Base-by-base conservation (phyloP, 2,329 filamentous ascomycete genomes). In the Balansia obtecta region DNA sequence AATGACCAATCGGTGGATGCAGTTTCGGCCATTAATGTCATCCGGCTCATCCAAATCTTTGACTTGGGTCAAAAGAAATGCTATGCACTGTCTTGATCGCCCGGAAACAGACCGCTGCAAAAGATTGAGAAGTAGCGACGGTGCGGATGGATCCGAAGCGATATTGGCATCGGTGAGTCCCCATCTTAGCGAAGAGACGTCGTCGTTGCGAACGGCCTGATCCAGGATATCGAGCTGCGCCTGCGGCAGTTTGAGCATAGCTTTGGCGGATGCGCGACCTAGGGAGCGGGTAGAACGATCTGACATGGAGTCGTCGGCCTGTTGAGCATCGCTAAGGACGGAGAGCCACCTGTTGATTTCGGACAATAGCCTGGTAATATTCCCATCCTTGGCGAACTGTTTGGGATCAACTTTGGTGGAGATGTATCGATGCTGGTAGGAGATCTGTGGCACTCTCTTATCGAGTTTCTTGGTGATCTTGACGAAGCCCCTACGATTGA, bases 401-500 rank as follows among this genome's bases (percentile, higher is more conserved):
- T 83, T 84, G 2, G 87, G 83, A 57, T 95, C 88, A 51, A 98
- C 91, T 70, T 94, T 95, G 45, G 88, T 88, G 40, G 86, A 82
- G 53, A 98, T 76, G 62, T 97, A 98, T 52, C 83, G 80, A 63
- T 87, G 83, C 70, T 96, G 90, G 0, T 87, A 84, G 47, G 83
- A 78, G 3, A 82, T 80, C 44, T 80, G 77, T 1, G 85, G 77
- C 2, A 96, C 80, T 70, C 95, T 96, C 71, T 98, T 98, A 69
- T 98, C 93, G 44, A 96, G 73, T 69, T 98, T 98, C 73, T 98
- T 98, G 48, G 93, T 95, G 66, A 98, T 98, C 71, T 98, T 98
- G 65, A 94, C 81, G 62, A 98, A 98, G 2, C 93, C 93, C 56
- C 88, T 79, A 48, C 90, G 81, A 66, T 98, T 98, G 61, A 97